Percentiles rank a stretch among this genome's conserved stretches.
These are phyloP conservation scores for Mycena indigotica DNA, from an alignment of 768 basidiomycete species.

Conservation along the genomic window DNA sequence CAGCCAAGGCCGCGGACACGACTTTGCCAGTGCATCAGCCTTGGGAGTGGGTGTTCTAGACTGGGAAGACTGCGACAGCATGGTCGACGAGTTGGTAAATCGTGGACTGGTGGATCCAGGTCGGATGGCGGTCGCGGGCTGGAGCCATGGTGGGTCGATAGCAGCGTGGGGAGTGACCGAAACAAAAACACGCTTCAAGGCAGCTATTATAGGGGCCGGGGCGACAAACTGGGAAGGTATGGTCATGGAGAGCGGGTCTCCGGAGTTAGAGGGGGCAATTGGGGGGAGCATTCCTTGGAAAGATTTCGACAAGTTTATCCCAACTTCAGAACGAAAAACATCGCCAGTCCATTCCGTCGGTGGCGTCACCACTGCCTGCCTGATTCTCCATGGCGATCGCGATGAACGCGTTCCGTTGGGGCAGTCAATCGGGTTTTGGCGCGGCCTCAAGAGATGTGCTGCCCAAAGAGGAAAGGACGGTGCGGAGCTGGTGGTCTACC, in stretches of 20 bases:
- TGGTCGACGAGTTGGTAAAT: conserved; percentile 37
- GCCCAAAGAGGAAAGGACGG: conserved; percentile 31
- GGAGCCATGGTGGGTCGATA: conserved; percentile 41
- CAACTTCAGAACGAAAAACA: conserved; percentile 23
- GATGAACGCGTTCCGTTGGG: conserved; percentile 53
- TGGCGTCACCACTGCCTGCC: conserved; percentile 46
- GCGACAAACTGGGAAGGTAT: conserved; percentile 40
- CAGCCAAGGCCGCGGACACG: conserved; percentile 37
- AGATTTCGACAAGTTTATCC: conserved; percentile 12
- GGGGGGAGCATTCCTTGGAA: conserved; percentile 36
- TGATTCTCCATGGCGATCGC: conserved; percentile 52
- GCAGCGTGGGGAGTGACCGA: conserved; percentile 40
- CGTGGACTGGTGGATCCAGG: conserved; percentile 35
- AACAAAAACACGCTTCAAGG: conserved; percentile 37
- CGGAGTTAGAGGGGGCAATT: conserved; percentile 38
- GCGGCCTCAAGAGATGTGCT: conserved; percentile 35
- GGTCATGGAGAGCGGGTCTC: conserved; percentile 39
- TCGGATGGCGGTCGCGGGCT: conserved; percentile 36
- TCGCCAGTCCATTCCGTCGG: conserved; percentile 40
- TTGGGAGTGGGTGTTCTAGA: conserved; percentile 34
- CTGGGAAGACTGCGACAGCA: conserved; percentile 40
- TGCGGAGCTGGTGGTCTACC: conserved; percentile 36
- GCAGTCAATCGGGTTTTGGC: conserved; percentile 36
- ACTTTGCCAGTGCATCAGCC: conserved; percentile 33
- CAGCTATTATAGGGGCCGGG: conserved; percentile 39